Base-by-base conservation (phyloP, 768 basidiomycete genomes). In the Trametes sanguinea region DNA sequence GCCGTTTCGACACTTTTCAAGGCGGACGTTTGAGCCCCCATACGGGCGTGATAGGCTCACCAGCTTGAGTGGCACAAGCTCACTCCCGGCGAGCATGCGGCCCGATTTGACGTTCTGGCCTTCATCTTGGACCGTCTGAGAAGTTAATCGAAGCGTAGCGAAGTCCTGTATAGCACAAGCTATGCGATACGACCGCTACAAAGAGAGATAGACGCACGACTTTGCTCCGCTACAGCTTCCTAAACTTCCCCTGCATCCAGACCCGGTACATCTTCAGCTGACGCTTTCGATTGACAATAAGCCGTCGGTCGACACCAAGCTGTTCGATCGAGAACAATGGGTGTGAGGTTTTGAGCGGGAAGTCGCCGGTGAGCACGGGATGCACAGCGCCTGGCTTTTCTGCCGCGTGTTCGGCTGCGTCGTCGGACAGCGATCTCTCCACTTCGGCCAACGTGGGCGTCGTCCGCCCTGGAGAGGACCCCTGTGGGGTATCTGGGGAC, bases 191-290 rank as follows among this genome's bases (percentile, higher is more conserved):
- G 27, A 32, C 48, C 45, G 17, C 5, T 29, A 29, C 22, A 27
- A 22, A 22, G 27, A 46, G 39, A 5, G n/a, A 11, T 33, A 43
- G 27, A 35, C 32, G 35, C 50, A 48, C 46, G 30, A 13, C 46
- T 48, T 30, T 45, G 17, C 11, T 33, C 11, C 14, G 30, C 7
- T 48, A 64, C 50, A 80, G 42, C 72, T 88, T 91, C 61, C 79
- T 78, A 70, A 94, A 94, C 70, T 88, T 89, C 0, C 85, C 92
- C 74, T 95, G 94, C 87, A 95, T 86, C 94, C 94, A 96, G 0
- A 95, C 90, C 48, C 97, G 81, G 72, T 96, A 98, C 97, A 99
- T 99, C 75, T 96, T 96, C 53, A 97, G 76, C 76, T 95, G 90
- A 61, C 92, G 80, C 76, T 97, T 98, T 48, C 97, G 82, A 71